Evolutionary conservation across 805 yeast genomes (phyloP), one percentile per base, ranked within the genome.

Genomic region (Danielia oregonensis): DNA sequence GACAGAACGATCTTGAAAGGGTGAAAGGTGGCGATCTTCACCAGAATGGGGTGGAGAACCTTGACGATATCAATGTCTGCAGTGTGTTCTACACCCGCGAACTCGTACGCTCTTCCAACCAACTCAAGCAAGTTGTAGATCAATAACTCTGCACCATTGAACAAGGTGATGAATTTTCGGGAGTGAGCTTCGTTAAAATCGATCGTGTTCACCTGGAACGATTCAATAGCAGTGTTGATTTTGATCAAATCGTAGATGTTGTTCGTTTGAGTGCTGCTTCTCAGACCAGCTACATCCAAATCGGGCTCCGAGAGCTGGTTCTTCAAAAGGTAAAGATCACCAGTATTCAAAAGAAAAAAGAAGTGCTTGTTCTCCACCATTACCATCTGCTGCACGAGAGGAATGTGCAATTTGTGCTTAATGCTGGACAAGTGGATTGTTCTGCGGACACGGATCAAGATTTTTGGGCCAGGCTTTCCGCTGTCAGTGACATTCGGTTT

Each of bases 251-350:
- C 68, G 37, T 62, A 65, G 48, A 61, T 53, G 37, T 60, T 58
- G 33, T 43, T 56, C 13, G 39, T 28, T 16, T 24, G 55, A 22
- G 33, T 44, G 38, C 30, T 27, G 5, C 32, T 26, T 16, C 28
- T 16, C 26, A 6, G 32, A 37, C 17, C 33, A 32, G 16, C 35
- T 23, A 6, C 46, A 29, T 13, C 16, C 14, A 11, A 15, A 13
- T 26, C 24, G 14, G 25, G 5, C 14, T 16, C 15, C 22, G 39
- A 24, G 33, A 38, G 29, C 33, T 63, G 64, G 37, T 61, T 63
- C 27, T 61, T 63, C 32, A 67, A 48, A 3, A 67, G 46, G 36
- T 44, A 63, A 7, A 65, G 50, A 11, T 67, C 72, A 6, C 73
- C 73, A n/a, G 57, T 55, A 27, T 43, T 48, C 22, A 65, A 43